These are phyloP conservation scores for Rhododendron molle DNA, from an alignment of 148 eudicot species.

Conservation along the genomic window DNA sequence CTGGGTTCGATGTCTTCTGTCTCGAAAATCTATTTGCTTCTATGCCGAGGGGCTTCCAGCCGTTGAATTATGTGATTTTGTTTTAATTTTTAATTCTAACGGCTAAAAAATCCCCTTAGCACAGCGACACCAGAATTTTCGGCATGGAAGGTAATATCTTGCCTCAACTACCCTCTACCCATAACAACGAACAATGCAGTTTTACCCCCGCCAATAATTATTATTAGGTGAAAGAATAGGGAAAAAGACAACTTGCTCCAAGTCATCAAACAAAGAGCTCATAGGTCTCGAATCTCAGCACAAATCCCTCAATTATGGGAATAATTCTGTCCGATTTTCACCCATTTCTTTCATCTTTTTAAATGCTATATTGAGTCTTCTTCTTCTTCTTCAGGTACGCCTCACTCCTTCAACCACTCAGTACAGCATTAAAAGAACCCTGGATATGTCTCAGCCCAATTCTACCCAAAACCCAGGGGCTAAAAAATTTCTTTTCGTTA, in stretches of 20 bases:
- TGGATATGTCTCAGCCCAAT: slow-evolving; percentile 17
- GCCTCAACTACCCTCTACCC: too few relatives aligned
- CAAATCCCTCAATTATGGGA: not conserved
- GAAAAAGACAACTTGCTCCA: not conserved
- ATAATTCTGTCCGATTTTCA: not conserved
- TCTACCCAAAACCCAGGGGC: slow-evolving; percentile 22
- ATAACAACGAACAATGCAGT: too few relatives aligned
- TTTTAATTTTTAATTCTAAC: too few relatives aligned
- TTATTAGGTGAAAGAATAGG: too few relatives aligned
- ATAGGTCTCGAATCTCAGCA: not conserved
- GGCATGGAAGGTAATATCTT: too few relatives aligned
- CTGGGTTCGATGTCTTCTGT: too few relatives aligned
- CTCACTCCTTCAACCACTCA: slow-evolving; percentile 1
- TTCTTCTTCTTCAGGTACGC: not conserved
- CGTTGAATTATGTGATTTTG: too few relatives aligned
- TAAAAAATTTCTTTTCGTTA: not conserved
- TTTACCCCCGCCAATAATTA: too few relatives aligned
- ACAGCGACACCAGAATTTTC: too few relatives aligned
- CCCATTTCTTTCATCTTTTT: not conserved
- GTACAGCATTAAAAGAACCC: not conserved
- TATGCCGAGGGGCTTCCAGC: too few relatives aligned
- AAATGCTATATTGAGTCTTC: not conserved
- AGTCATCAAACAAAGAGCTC: not conserved
- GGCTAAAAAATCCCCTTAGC: too few relatives aligned
- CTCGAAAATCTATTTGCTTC: too few relatives aligned